Evolutionary conservation across 768 basidiomycete species (phyloP).

Genomic region (Sarcodon aspratus): DNA sequence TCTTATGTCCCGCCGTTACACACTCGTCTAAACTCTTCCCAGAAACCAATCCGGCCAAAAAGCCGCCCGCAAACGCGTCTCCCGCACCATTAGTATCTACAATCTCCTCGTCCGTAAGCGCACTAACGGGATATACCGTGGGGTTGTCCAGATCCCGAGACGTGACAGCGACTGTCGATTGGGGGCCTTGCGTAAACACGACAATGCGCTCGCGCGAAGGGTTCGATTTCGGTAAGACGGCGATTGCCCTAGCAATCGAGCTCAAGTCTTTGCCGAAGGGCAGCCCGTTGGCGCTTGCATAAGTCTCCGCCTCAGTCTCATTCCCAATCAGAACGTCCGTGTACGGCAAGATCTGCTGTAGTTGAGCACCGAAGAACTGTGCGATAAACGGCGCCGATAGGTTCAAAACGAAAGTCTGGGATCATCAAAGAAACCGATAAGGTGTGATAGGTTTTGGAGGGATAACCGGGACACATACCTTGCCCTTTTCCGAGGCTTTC

Average conservation of each 20-base stretch:
- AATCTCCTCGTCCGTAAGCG: slow-evolving; percentile 51
- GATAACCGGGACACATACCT: slow-evolving; percentile 36
- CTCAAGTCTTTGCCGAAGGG: slow-evolving; percentile 48
- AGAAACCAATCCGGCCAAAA: slow-evolving; percentile 74
- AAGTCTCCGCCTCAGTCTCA: slow-evolving; percentile 87
- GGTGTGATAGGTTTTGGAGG: not conserved
- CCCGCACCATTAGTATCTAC: slow-evolving; percentile 98
- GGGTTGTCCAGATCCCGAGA: slow-evolving; percentile 41
- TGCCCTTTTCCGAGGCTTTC: slow-evolving; percentile 63
- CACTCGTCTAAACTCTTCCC: slow-evolving; percentile 72
- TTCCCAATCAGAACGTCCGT: slow-evolving; percentile 93
- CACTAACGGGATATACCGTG: slow-evolving; percentile 46
- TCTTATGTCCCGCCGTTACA: slow-evolving; percentile 76
- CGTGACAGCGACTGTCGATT: slow-evolving; percentile 67
- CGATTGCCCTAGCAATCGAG: slow-evolving; percentile 65
- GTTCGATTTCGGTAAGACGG: slow-evolving; percentile 67
- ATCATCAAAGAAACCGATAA: not conserved
- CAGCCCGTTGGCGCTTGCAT: slow-evolving; percentile 64
- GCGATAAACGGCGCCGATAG: slow-evolving; percentile 96
- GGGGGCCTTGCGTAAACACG: slow-evolving; percentile 83
- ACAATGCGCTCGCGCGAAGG: slow-evolving; percentile 67
- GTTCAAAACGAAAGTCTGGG: slow-evolving; percentile 80
- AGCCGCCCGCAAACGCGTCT: slow-evolving; percentile 94
- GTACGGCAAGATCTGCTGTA: slow-evolving; percentile 74
- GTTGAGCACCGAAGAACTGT: slow-evolving; percentile 79